Percentiles rank a stretch among this genome's conserved stretches.
phyloP scores from a whole-genome alignment of 2,329 filamentous ascomycete genomes.

The Fusarium compactum region DNA sequence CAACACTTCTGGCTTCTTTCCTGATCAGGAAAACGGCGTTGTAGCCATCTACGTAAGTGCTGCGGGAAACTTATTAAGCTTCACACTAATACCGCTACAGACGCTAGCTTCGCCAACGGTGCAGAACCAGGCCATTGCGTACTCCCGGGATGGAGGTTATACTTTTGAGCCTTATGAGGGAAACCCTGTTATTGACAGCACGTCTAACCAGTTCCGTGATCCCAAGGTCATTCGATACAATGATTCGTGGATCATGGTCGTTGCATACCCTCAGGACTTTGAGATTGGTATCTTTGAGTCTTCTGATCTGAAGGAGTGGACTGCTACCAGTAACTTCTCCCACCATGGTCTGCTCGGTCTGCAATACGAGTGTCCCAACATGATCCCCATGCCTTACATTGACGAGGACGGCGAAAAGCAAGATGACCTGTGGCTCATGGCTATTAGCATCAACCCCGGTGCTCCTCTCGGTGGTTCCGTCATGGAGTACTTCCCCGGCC shows the following conservation, averaged over 20 bases:
- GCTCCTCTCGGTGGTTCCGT: slow-evolving; percentile 68
- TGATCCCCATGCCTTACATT: slow-evolving; percentile 64
- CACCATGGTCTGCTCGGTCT: slow-evolving; percentile 63
- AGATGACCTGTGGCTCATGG: slow-evolving; percentile 56
- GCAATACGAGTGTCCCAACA: slow-evolving; percentile 74
- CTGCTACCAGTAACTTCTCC: slow-evolving; percentile 64
- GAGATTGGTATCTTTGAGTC: slow-evolving; percentile 72
- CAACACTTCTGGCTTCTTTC: slow-evolving; percentile 76
- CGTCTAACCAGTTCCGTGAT: slow-evolving; percentile 70
- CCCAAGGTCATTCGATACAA: slow-evolving; percentile 73
- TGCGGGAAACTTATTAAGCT: too few relatives aligned
- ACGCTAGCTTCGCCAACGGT: slow-evolving; percentile 38
- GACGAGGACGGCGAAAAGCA: slow-evolving; percentile 51
- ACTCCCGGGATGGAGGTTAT: slow-evolving; percentile 71
- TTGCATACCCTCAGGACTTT: slow-evolving; percentile 65
- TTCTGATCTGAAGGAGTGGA: slow-evolving; percentile 69
- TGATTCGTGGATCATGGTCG: slow-evolving; percentile 68
- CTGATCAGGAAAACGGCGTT: slow-evolving; percentile 68
- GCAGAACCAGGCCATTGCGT: slow-evolving; percentile 71
- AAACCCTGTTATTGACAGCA: slow-evolving; percentile 71
- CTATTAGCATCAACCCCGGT: slow-evolving; percentile 68
- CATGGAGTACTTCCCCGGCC: slow-evolving; percentile 67
- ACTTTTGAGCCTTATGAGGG: slow-evolving; percentile 69
- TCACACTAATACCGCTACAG: slow-evolving; percentile 6
- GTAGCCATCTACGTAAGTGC: slow-evolving; percentile 61